Base-by-base conservation (phyloP, 257 asterid genomes). In the Ilex aquifolium region DNA sequence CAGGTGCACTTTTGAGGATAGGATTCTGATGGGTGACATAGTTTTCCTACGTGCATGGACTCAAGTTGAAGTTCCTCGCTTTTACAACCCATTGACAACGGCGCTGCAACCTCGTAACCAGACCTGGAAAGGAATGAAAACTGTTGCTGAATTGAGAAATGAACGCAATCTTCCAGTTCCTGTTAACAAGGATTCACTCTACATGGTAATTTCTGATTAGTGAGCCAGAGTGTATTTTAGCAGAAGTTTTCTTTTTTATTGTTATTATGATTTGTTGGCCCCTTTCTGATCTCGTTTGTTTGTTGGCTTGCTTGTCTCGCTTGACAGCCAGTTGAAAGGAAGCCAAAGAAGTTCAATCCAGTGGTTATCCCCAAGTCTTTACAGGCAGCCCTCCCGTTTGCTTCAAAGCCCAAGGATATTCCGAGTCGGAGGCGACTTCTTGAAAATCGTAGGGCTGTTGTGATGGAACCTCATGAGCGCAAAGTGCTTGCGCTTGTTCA, bases 1-100 rank as follows among this genome's bases (percentile, higher is more conserved):
- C 56, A 83, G 99, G 84, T 92, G 99, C 80, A 92, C 99, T 51
- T 92, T 92, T 53, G 97, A 92, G 82, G 99, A 89, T 80, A 89
- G 64, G 76, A 87, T 92, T 29, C 88, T 89, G 70, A 92, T 71
- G 96, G 81, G 96, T 4, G 99, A 92, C 73, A 80, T 82, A n/a
- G 96, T 89, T 27, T 92, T 92, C 78, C 77, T 92, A 81, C 99
- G 96, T 65, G 99, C 96, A 49, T 92, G 97, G 99, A 83, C 89
- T 70, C 96, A 83, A 77, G 97, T 92, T 56, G 99, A 92, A 67
- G 89, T 89, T 65, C 99, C 99, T 63, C 13, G 54, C 48, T 92
- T 87, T 69, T 87, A 58, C 95, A 92, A 85, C 72, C 97, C 96
- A 39, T 73, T 92, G 73, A 89, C 99, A 44, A 92, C 96, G 62